These are phyloP conservation scores for Climacium dendroides DNA, from an alignment of 225 moss, liverwort and hornwort genomes.

Conservation along the genomic window DNA sequence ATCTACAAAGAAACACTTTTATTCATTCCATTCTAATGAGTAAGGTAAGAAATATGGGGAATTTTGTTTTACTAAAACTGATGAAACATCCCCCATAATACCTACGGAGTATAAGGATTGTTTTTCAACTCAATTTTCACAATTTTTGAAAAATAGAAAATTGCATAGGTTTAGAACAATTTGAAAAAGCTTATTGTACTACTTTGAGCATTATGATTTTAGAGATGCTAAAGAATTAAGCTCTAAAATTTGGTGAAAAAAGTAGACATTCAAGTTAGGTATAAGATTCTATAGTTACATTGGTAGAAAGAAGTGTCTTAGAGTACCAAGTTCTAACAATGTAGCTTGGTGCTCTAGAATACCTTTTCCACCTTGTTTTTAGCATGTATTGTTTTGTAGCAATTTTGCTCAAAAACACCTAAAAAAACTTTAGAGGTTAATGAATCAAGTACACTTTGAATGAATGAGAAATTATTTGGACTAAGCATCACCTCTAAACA, in stretches of 20 bases:
- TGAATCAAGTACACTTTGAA: too few relatives aligned
- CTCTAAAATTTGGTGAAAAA: neutral
- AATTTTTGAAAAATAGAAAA: neutral
- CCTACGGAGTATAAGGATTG: neutral
- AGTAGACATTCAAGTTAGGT: neutral
- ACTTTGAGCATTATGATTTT: neutral
- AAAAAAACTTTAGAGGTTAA: too few relatives aligned
- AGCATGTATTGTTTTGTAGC: too few relatives aligned
- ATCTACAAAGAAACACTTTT: neutral
- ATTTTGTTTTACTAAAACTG: rapidly evolving
- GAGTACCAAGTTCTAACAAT: too few relatives aligned
- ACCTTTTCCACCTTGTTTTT: too few relatives aligned
- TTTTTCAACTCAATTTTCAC: neutral
- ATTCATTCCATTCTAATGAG: neutral
- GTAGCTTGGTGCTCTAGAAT: too few relatives aligned
- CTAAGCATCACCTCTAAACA: too few relatives aligned
- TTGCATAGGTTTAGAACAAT: neutral
- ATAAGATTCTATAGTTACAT: too few relatives aligned
- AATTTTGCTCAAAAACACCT: too few relatives aligned
- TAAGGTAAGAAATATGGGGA: neutral
- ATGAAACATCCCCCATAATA: neutral
- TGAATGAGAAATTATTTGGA: too few relatives aligned
- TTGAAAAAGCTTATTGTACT: neutral
- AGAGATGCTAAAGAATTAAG: neutral
- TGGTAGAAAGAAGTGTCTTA: too few relatives aligned